These are phyloP conservation scores for Erysimum cheiranthoides DNA, from an alignment of 345 rosid species.

Conservation along the genomic window DNA sequence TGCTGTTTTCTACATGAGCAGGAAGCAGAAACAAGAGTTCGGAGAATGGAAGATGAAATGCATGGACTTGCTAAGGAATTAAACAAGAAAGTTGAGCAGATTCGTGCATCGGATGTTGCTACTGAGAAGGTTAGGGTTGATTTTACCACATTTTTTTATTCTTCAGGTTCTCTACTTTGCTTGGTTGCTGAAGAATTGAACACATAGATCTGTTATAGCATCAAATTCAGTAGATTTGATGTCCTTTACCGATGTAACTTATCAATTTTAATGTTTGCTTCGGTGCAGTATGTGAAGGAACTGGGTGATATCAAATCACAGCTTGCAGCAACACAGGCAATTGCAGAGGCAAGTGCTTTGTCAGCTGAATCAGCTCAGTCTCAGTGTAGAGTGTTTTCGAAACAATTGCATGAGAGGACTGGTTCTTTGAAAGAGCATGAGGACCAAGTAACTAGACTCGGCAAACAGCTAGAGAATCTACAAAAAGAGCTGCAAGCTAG, in stretches of 20 bases:
- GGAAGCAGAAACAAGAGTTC: slow-evolving; percentile 85
- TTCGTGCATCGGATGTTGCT: slow-evolving; percentile 66
- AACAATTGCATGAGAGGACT: slow-evolving; percentile 70
- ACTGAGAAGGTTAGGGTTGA: slow-evolving; percentile 68
- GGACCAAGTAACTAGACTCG: slow-evolving; percentile 67
- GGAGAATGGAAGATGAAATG: slow-evolving; percentile 68
- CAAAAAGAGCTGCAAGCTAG: slow-evolving; percentile 76
- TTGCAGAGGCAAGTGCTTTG: slow-evolving; percentile 79
- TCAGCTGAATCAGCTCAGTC: slow-evolving; percentile 83
- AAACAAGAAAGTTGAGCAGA: slow-evolving; percentile 66
- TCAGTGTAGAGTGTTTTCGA: slow-evolving; percentile 61
- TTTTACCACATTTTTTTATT: slow-evolving; percentile 3
- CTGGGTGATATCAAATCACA: slow-evolving; percentile 69
- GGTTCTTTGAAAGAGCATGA: slow-evolving; percentile 69
- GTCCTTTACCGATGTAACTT: not conserved
- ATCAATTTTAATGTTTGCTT: not conserved
- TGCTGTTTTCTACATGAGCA: slow-evolving; percentile 40
- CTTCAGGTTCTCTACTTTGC: not conserved
- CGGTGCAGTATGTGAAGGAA: slow-evolving; percentile 65
- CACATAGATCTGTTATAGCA: not conserved
- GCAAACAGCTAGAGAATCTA: slow-evolving; percentile 62
- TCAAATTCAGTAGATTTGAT: not conserved
- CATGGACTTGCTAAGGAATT: slow-evolving; percentile 53
- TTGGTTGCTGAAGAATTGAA: slow-evolving; percentile 1
- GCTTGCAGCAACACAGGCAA: slow-evolving; percentile 65